These are phyloP conservation scores for Leishmania mexicana DNA, from an alignment of 208 protist genomes.

Conservation along the genomic window DNA sequence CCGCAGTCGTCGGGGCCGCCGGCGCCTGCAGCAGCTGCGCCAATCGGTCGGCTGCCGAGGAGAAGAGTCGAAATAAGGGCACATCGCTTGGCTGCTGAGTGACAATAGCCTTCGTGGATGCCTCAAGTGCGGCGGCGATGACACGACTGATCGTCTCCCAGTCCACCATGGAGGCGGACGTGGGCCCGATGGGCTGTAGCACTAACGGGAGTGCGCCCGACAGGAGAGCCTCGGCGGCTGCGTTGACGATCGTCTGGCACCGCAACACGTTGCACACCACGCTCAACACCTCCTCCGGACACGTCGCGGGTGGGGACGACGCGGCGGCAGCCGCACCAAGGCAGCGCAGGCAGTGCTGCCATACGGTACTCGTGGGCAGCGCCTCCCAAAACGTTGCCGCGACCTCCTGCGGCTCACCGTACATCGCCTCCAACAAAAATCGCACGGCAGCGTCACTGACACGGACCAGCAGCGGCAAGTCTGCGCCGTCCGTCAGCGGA, in stretches of 20 bases:
- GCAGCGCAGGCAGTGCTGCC: slow-evolving; percentile 39
- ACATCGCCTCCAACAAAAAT: slow-evolving; percentile 54
- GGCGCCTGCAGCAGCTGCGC: slow-evolving; percentile 33
- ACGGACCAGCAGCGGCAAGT: slow-evolving; percentile 38
- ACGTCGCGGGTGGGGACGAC: not conserved
- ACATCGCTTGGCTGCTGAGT: slow-evolving; percentile 36
- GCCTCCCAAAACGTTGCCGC: slow-evolving; percentile 51
- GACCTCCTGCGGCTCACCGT: slow-evolving; percentile 62
- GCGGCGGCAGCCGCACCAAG: slow-evolving; percentile 13
- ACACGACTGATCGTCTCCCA: slow-evolving; percentile 41
- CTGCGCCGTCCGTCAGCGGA: slow-evolving; percentile 9
- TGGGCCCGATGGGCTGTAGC: slow-evolving; percentile 15
- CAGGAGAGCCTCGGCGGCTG: slow-evolving; percentile 45
- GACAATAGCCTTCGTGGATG: slow-evolving; percentile 56
- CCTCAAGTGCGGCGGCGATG: slow-evolving; percentile 63
- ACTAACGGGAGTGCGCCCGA: slow-evolving; percentile 38
- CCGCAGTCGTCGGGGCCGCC: slow-evolving; percentile 24
- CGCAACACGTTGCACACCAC: slow-evolving; percentile 57
- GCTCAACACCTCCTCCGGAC: slow-evolving; percentile 22
- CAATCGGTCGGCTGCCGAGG: slow-evolving; percentile 44
- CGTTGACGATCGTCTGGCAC: slow-evolving; percentile 52
- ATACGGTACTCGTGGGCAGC: slow-evolving; percentile 52
- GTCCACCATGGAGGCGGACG: slow-evolving; percentile 1
- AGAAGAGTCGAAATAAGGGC: slow-evolving; percentile 52
- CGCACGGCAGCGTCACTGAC: slow-evolving; percentile 35